phyloP scores from a whole-genome alignment of 352 stramenopile genomes.

The Phytophthora meadii region DNA sequence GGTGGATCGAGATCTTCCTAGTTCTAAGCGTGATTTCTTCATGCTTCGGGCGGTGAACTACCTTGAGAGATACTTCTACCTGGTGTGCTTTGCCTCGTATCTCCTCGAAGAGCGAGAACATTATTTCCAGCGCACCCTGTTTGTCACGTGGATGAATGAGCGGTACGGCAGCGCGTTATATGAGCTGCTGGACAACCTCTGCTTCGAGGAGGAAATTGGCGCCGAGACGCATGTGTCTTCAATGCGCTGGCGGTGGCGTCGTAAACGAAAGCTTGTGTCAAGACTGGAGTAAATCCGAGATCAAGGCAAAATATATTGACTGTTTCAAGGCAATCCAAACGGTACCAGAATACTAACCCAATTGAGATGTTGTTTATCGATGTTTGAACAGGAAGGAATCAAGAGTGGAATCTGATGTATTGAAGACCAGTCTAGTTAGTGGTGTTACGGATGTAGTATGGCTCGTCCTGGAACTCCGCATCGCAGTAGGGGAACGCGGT shows the following conservation, averaged over 20 bases:
- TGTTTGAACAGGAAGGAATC: background rate
- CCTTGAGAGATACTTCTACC: constrained; percentile 90
- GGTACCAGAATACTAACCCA: background rate
- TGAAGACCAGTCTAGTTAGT: constrained; percentile 14
- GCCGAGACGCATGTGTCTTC: constrained; percentile 81
- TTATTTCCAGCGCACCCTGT: constrained; percentile 64
- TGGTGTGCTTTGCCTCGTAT: constrained; percentile 91
- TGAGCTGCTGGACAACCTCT: constrained; percentile 86
- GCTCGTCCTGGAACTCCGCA: constrained; percentile 22
- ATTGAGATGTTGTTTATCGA: background rate
- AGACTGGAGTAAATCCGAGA: constrained; percentile 61
- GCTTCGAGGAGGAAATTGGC: constrained; percentile 83
- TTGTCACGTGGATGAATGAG: constrained; percentile 88
- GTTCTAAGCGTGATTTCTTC: constrained; percentile 78
- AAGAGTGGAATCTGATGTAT: background rate
- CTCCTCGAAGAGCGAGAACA: constrained; percentile 69
- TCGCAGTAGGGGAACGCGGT: constrained; percentile 22
- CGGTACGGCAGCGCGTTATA: constrained; percentile 86
- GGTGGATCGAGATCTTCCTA: constrained; percentile 71
- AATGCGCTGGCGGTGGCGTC: constrained; percentile 90
- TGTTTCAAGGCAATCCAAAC: constrained; percentile 1
- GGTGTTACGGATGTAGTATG: constrained; percentile 27
- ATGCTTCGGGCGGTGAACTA: constrained; percentile 91
- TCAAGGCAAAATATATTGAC: constrained; percentile 1
- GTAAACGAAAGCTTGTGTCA: constrained; percentile 86